Evolutionary conservation across 108 stramenopile genomes (phyloP).

Genomic region (Licmophora abbreviata): DNA sequence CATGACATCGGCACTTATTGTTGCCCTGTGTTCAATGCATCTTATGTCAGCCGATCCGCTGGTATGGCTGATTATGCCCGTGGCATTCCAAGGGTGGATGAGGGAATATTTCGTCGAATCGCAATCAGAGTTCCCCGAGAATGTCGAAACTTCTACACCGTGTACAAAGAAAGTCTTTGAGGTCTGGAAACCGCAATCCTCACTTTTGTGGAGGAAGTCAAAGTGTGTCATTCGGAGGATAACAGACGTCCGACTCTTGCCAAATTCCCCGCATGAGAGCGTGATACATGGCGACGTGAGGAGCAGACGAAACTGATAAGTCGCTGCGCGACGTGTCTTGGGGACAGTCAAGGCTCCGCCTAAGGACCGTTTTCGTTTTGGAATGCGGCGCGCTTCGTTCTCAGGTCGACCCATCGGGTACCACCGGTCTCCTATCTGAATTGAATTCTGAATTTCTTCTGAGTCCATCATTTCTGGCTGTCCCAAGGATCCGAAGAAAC

Average conservation of each 20-base stretch:
- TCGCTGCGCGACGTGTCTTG: constrained; percentile 9
- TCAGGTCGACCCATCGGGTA: constrained; percentile 24
- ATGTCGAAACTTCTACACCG: constrained; percentile 23
- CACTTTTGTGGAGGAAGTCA: constrained; percentile 32
- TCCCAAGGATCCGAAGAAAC: constrained; percentile 44
- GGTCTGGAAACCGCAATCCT: constrained; percentile 3
- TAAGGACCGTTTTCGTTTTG: neutral
- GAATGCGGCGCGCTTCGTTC: neutral
- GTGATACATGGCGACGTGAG: constrained; percentile 41
- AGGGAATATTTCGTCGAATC: constrained; percentile 16
- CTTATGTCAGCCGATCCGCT: constrained; percentile 3
- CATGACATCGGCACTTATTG: constrained; percentile 33
- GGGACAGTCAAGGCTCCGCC: neutral
- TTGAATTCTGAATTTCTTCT: constrained; percentile 25
- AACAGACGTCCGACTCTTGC: constrained; percentile 8
- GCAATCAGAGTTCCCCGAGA: neutral
- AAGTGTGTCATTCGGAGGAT: constrained; percentile 39
- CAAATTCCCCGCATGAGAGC: constrained; percentile 14
- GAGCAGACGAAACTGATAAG: constrained; percentile 40
- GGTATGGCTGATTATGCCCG: constrained; percentile 9
- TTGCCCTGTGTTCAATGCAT: constrained; percentile 11
- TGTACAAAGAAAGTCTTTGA: constrained; percentile 25
- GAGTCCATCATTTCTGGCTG: constrained; percentile 28
- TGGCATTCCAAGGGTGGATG: constrained; percentile 36
- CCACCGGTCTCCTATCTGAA: constrained; percentile 76